These are phyloP conservation scores for Hypoxylon fragiforme DNA, from an alignment of 495 filamentous ascomycete species.

Conservation along the genomic window DNA sequence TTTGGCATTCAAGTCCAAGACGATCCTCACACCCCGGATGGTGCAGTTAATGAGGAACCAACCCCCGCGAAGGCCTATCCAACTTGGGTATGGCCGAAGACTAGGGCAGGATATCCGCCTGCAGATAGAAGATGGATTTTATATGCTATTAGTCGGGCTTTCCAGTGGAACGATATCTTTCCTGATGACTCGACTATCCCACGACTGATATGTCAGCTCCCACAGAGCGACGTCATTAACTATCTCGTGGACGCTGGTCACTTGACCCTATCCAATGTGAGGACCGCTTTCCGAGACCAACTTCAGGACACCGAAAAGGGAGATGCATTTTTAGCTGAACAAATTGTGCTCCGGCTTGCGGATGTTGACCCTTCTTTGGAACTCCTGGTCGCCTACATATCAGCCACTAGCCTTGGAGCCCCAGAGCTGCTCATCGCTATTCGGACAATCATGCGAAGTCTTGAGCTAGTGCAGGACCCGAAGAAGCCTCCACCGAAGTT, in stretches of 20 bases:
- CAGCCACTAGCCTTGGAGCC: slow-evolving; percentile 50
- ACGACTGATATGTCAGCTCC: slow-evolving; percentile 54
- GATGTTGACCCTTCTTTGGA: slow-evolving; percentile 64
- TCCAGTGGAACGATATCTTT: slow-evolving; percentile 43
- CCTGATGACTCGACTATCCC: slow-evolving; percentile 32
- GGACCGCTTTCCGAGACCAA: slow-evolving; percentile 59
- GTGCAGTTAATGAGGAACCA: slow-evolving; percentile 18
- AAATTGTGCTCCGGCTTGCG: slow-evolving; percentile 61
- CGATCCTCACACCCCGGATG: slow-evolving; percentile 22
- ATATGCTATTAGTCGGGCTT: slow-evolving; percentile 55
- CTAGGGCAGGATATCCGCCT: slow-evolving; percentile 43
- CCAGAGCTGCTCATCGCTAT: slow-evolving; percentile 53
- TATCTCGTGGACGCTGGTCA: slow-evolving; percentile 68
- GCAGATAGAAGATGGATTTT: slow-evolving; percentile 57
- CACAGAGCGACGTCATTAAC: slow-evolving; percentile 55
- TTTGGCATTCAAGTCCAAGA: slow-evolving; percentile 42
- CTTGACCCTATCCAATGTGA: slow-evolving; percentile 62
- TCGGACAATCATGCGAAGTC: slow-evolving; percentile 53
- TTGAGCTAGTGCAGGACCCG: slow-evolving; percentile 50
- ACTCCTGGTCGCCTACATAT: slow-evolving; percentile 59
- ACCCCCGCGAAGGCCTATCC: slow-evolving; percentile 9
- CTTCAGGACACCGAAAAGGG: slow-evolving; percentile 42
- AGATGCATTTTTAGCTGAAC: slow-evolving; percentile 53
- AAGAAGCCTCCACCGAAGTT: slow-evolving; percentile 40
- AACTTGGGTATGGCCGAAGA: slow-evolving; percentile 47